Evolutionary conservation across 1,139 yeast species (phyloP).

Genomic region (Meyerozyma elateridarum): DNA sequence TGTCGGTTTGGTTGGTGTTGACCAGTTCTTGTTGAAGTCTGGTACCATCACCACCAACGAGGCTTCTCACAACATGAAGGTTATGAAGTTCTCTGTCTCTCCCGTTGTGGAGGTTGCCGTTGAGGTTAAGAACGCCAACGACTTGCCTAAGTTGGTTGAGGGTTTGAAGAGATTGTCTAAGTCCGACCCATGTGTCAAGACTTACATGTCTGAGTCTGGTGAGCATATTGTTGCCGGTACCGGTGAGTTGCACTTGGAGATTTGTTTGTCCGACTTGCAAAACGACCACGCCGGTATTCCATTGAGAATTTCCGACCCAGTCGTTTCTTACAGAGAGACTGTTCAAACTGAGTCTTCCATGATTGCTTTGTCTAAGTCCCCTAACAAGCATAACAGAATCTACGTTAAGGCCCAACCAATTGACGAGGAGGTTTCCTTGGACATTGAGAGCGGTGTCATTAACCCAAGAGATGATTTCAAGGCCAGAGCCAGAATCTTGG

Average conservation of each 20-base stretch:
- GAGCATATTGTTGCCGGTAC: conserved; percentile 99
- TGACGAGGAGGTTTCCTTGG: conserved; percentile 86
- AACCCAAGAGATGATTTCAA: conserved; percentile 98
- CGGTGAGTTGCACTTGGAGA: conserved; percentile 99
- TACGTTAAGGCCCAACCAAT: conserved; percentile 97
- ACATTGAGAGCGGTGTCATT: conserved; percentile 90
- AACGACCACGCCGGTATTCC: conserved; percentile 99
- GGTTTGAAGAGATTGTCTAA: conserved; percentile 99
- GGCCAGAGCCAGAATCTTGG: conserved; percentile 98
- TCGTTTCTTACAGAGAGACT: conserved; percentile 98
- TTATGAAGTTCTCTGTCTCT: conserved; percentile 99
- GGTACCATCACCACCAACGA: conserved; percentile 98
- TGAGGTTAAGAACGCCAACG: conserved; percentile 99
- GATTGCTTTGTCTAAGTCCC: conserved; percentile 97
- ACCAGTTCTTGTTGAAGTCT: conserved; percentile 98
- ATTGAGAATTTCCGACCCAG: conserved; percentile 95
- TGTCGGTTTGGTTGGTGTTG: conserved; percentile 99
- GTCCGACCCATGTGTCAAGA: conserved; percentile 98
- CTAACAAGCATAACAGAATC: conserved; percentile 99
- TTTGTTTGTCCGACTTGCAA: conserved; percentile 93
- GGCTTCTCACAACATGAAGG: conserved; percentile 98
- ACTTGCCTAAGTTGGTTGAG: conserved; percentile 98
- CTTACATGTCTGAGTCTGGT: conserved; percentile 88
- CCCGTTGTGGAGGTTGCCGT: conserved; percentile 99
- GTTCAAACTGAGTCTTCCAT: conserved; percentile 91